Evolutionary conservation across 2,329 filamentous ascomycete genomes (phyloP).

Genomic region (Microdochium paspali): DNA sequence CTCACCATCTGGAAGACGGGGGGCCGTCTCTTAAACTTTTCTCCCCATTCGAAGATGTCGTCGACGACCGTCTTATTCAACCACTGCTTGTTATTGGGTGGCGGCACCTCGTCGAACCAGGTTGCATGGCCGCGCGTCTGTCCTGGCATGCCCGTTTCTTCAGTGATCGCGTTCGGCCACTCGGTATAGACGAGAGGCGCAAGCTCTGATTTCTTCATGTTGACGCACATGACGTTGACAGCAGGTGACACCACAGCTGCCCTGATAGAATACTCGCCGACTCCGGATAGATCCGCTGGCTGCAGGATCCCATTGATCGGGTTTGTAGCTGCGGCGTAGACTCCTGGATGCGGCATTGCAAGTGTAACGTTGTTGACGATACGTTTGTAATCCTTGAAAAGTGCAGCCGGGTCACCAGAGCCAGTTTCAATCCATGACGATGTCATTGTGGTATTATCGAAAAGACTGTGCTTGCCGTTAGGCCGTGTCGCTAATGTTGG

Average conservation of each 20-base stretch:
- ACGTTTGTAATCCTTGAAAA: constrained; percentile 38
- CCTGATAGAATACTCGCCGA: constrained; percentile 58
- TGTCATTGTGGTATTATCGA: constrained; percentile 63
- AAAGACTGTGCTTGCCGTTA: constrained; percentile 50
- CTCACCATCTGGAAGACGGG: constrained; percentile 40
- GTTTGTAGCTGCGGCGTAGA: constrained; percentile 55
- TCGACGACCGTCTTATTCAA: constrained; percentile 54
- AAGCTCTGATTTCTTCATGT: constrained; percentile 50
- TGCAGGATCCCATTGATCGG: constrained; percentile 58
- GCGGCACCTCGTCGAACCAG: constrained; percentile 30
- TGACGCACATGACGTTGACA: constrained; percentile 65
- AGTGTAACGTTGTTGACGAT: constrained; percentile 69
- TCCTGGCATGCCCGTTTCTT: constrained; percentile 19
- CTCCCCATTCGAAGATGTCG: constrained; percentile 60
- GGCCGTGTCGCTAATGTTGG: constrained; percentile 40
- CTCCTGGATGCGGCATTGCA: constrained; percentile 64
- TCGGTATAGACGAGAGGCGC: constrained; percentile 52
- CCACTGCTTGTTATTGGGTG: constrained; percentile 23
- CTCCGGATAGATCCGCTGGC: constrained; percentile 51
- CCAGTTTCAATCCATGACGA: constrained; percentile 58
- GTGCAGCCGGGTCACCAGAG: constrained; percentile 39
- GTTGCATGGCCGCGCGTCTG: constrained; percentile 22
- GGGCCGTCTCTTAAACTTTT: constrained; percentile 36
- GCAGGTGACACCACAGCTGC: constrained; percentile 63
- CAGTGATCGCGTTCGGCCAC: constrained; percentile 40